Evolutionary conservation across 2,329 filamentous ascomycete species (phyloP), one percentile per base, ranked within the genome.

Genomic region (Ascosphaera apis): DNA sequence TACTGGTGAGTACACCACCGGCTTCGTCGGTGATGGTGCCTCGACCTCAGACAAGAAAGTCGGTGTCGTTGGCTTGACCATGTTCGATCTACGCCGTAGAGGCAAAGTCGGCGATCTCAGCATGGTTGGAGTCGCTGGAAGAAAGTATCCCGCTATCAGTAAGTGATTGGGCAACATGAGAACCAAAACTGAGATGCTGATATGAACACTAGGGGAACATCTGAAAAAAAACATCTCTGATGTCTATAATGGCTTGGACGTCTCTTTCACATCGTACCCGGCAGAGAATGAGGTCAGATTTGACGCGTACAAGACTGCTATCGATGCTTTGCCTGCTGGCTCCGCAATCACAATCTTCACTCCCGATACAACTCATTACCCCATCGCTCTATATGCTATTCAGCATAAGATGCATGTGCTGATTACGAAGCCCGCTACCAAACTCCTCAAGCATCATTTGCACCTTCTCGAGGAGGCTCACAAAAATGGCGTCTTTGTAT

Each of bases 271-370:
- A 39, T 86, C 82, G 11, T 92, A 69, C 58, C 86, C 78, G 2
- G 68, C 72, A 46, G 73, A 91, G 54, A 72, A 79, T 48, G 55
- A 65, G 44, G 56, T 58, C 37, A 80, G 92, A 50, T 67, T 81
- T 3, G 74, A 84, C 36, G 73, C 83, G 32, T 93, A 91, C 68
- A 91, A 88, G 59, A 53, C 67, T 9, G 84, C 84, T 46, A 92
- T 93, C 49, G 81, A 92, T 54, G 71, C 73, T 7, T 69, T 93
- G 31, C 67, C 68, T 31, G 69, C 76, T 4, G 83, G 84, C 46
- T 81, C 83, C 45, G 84, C 83, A 45, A 86, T 93, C 56, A 92
- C 84, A 40, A 86, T 93, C 58, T 93, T 93, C 67, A 92, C 84
- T 1, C 82, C 84, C 0, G 84, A 93, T 56, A 78, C 81, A 4